phyloP scores from a whole-genome alignment of 192 early-diverging fungal genomes.

The Rhizoclosmatium globosum region DNA sequence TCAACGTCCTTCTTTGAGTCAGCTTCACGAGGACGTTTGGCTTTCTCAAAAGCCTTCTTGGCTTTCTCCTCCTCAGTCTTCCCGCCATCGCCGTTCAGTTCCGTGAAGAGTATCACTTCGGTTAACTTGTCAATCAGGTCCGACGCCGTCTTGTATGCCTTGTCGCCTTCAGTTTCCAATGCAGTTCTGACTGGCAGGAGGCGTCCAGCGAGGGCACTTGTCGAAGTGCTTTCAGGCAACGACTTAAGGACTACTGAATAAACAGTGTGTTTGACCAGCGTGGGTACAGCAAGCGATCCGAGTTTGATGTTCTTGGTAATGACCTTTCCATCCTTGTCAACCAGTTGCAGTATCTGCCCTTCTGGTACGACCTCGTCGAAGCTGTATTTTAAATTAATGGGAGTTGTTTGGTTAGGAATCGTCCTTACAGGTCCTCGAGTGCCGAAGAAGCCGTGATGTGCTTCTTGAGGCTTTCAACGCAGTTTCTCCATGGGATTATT shows the following conservation, averaged over 20 bases:
- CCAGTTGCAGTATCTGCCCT: background rate
- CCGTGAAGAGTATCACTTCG: background rate
- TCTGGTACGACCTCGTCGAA: background rate
- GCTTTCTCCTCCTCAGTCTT: background rate
- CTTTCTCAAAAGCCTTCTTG: background rate
- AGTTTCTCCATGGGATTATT: background rate
- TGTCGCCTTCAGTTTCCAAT: background rate
- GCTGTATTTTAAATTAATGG: too few relatives aligned
- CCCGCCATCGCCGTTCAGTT: background rate
- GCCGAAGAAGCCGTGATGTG: background rate
- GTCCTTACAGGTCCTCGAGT: too few relatives aligned
- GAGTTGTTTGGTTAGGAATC: too few relatives aligned
- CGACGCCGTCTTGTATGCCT: background rate
- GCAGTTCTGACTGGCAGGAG: background rate
- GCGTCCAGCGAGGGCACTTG: background rate
- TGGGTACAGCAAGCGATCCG: background rate
- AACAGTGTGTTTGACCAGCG: background rate
- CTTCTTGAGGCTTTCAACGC: background rate
- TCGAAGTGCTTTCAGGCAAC: background rate
- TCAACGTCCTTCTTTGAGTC: background rate
- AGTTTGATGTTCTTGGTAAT: background rate
- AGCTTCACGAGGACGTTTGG: background rate
- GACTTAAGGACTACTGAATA: background rate
- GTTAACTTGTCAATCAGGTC: background rate
- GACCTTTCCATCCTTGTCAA: too few relatives aligned